A percentile compares a stretch with the other conserved stretches of the same genome.
These are phyloP conservation scores for Diddensiella caesifluorescens DNA, from an alignment of 805 yeast genomes.

Conservation along the genomic window DNA sequence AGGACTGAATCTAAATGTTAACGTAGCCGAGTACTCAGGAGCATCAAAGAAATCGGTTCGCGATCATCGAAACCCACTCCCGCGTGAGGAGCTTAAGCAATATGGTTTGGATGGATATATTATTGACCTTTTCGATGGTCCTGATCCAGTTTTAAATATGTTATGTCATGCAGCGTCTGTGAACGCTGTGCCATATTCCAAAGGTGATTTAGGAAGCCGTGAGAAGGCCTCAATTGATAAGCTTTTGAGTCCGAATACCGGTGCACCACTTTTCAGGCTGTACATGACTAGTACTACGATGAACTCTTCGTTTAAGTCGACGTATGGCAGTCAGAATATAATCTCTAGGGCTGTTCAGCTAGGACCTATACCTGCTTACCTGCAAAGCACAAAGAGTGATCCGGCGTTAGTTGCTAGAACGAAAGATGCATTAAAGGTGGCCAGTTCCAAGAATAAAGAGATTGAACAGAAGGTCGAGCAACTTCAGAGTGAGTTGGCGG, in stretches of 20 bases:
- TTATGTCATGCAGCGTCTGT: conserved; percentile 47
- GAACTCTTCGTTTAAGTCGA: conserved; percentile 41
- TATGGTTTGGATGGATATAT: conserved; percentile 80
- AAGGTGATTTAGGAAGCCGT: conserved; percentile 38
- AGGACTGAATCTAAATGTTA: conserved; percentile 39
- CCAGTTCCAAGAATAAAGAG: no score
- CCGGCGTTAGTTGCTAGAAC: no score
- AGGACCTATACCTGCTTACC: neutral
- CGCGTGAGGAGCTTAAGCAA: conserved; percentile 30
- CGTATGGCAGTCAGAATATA: conserved; percentile 56
- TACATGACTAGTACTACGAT: no score
- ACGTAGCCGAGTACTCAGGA: conserved; percentile 42
- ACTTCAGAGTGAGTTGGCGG: conserved; percentile 3
- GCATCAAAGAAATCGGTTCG: conserved; percentile 25
- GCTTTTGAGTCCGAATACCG: no score
- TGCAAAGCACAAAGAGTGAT: neutral
- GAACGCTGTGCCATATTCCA: conserved; percentile 58
- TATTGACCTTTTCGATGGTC: conserved; percentile 68
- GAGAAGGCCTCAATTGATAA: conserved; percentile 30
- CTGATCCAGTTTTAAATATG: conserved; percentile 64
- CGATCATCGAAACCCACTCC: conserved; percentile 20
- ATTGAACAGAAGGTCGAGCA: conserved; percentile 17
- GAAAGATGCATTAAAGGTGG: no score
- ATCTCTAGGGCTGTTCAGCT: conserved; percentile 30
- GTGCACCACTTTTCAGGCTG: no score